These are phyloP conservation scores for Cenchrus fungigraminus DNA, from an alignment of 176 grass and related monocot genomes.

Conservation along the genomic window DNA sequence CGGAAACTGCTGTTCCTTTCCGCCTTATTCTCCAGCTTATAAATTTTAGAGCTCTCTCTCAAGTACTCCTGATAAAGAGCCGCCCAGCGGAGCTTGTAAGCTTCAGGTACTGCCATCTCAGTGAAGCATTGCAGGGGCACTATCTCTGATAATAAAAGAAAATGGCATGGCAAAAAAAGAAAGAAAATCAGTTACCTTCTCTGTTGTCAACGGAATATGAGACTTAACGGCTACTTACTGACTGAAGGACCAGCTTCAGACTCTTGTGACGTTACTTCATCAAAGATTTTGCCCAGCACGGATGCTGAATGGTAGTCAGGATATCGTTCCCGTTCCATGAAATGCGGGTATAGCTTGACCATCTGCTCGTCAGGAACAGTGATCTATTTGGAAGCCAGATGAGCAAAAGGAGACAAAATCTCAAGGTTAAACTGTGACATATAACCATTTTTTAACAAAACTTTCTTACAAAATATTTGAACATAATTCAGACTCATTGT, in stretches of 20 bases:
- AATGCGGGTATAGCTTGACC: constrained; percentile 66
- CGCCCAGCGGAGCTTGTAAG: constrained; percentile 38
- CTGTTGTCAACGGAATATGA: not conserved
- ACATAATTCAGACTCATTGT: not conserved
- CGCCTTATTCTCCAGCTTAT: not conserved
- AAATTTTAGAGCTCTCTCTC: constrained; percentile 27
- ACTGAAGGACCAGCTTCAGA: constrained; percentile 39
- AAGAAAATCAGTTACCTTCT: not conserved
- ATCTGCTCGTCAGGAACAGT: constrained; percentile 43
- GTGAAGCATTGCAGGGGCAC: constrained; percentile 42
- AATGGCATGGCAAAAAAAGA: too few species aligned
- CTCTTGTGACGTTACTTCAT: constrained; percentile 39
- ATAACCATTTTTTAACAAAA: not conserved
- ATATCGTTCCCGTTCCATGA: constrained; percentile 49
- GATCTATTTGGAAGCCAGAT: constrained; percentile 48
- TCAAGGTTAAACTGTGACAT: not conserved
- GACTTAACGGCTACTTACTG: constrained; percentile 41
- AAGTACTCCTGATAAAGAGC: constrained; percentile 28
- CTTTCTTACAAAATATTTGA: constrained; percentile 9
- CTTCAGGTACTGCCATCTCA: not conserved
- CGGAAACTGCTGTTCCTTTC: constrained; percentile 30
- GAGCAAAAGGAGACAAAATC: not conserved
- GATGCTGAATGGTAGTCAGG: constrained; percentile 51
- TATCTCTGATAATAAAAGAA: constrained; percentile 45
- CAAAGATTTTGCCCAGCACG: constrained; percentile 63